Conservation (phyloP, 768 basidiomycete genomes). For the Mrakia blollopis region DNA sequence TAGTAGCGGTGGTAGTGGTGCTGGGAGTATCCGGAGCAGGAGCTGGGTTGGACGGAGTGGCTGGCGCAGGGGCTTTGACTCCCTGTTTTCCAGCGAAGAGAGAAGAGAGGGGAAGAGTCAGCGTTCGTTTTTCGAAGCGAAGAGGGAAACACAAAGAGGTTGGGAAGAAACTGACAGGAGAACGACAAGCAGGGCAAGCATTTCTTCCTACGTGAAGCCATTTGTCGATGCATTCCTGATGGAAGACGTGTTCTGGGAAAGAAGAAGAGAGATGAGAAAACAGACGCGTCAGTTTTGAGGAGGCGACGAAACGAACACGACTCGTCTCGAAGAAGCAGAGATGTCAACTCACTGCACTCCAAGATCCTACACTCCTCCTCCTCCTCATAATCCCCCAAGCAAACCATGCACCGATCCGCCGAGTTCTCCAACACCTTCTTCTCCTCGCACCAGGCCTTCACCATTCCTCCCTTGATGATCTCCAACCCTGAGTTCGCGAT, state of each 20-base stretch:
- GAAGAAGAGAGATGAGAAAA: neutral
- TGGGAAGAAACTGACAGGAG: constrained; percentile 37
- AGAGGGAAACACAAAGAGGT: neutral
- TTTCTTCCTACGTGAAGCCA: constrained; percentile 83
- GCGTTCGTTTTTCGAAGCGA: neutral
- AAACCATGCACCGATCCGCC: constrained; percentile 61
- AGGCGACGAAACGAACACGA: neutral
- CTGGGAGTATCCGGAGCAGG: neutral
- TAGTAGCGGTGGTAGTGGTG: neutral
- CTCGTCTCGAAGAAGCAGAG: neutral
- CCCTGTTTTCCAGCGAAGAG: neutral
- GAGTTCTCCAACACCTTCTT: constrained; percentile 72
- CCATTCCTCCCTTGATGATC: constrained; percentile 58
- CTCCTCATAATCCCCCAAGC: constrained; percentile 74
- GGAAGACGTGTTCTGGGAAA: constrained; percentile 67
- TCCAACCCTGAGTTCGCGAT: constrained; percentile 78
- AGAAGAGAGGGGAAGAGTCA: neutral
- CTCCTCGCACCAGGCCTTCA: constrained; percentile 56
- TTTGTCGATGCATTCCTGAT: constrained; percentile 73
- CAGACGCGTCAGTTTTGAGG: neutral
- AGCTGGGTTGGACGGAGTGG: no score
- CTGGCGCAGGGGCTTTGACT: neutral
- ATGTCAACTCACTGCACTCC: constrained; percentile 51
- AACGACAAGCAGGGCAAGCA: constrained; percentile 87
- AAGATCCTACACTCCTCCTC: constrained; percentile 77